Percentiles rank a stretch among this genome's conserved stretches.
These are phyloP conservation scores for Aspergillus hancockii DNA, from an alignment of 495 filamentous ascomycete genomes.

Conservation along the genomic window DNA sequence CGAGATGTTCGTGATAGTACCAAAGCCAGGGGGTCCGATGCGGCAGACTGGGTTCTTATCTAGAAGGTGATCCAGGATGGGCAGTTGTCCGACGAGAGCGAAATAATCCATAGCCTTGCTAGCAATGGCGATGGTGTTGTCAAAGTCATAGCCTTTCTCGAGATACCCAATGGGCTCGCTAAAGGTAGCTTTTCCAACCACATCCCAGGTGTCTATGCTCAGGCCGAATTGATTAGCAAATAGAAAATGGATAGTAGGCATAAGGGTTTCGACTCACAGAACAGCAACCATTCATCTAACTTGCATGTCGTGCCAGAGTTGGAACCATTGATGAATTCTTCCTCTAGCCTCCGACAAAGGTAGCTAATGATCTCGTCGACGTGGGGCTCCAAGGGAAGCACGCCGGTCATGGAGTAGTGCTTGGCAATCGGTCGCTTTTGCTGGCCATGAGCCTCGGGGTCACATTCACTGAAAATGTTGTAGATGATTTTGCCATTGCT, in stretches of 20 bases:
- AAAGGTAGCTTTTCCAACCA: constrained; percentile 35
- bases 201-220: constrained; percentile 36
- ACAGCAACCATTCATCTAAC: constrained; percentile 35
- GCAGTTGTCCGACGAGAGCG: constrained; percentile 54
- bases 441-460: constrained; percentile 29
- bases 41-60: constrained; percentile 55
- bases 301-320: constrained; percentile 24
- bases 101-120: constrained; percentile 27
- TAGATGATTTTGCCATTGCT: constrained; percentile 37
- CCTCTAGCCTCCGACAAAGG: constrained; percentile 32
- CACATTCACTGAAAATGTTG: constrained; percentile 33
- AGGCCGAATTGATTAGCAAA: neutral
- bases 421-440: constrained; percentile 39
- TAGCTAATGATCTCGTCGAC: constrained; percentile 36
- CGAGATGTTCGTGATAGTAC: constrained; percentile 25
- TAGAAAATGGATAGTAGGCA: neutral
- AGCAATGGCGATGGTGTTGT: constrained; percentile 17
- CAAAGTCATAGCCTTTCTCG: constrained; percentile 36
- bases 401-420: constrained; percentile 31
- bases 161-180: constrained; percentile 39
- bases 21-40: constrained; percentile 26
- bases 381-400: constrained; percentile 33
- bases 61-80: constrained; percentile 59
- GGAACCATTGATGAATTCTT: constrained; percentile 27
- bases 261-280: constrained; percentile 22